Base-by-base conservation (phyloP, 2,329 filamentous ascomycete genomes). In the Paraconiothyrium brasiliense region DNA sequence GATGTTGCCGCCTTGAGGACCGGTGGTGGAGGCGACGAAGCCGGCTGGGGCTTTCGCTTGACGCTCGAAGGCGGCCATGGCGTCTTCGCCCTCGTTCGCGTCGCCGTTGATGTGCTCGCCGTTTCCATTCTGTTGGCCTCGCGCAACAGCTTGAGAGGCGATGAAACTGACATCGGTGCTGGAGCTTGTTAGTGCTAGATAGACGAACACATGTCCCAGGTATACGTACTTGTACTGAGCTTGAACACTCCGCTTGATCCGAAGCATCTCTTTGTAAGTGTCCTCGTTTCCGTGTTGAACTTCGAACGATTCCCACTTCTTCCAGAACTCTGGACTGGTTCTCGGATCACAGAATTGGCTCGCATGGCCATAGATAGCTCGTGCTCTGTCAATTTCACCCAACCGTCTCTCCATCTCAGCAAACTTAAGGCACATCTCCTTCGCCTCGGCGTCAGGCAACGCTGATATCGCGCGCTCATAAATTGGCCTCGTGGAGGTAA, bases 361-460 rank as follows among this genome's bases (percentile, higher is more conserved):
- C 13, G 92, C 95, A 76, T 99, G 95, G 1, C 94, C 94, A 75
- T 97, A 99, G 69, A 99, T 98, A 8, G 94, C 94, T 70, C 95
- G 86, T 44, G 95, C 94, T 61, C 96, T 90, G 78, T 99, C 95
- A 76, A 99, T 96, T 76, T 97, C 93, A 65, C 94, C 94, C 5
- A 97, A 83, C 34, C 93, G 84, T 71, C 94, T 89, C 82, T 97
- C 93, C 93, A 97, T 97, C 73, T 97, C 93, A 1, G 95, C 95
- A 75, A 99, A 99, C 76, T 97, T 98, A 76, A 99, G 88, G 80
- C 95, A 99, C 95, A 99, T 99, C 70, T 95, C 92, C 75, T 94
- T 93, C 7, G 94, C 95, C 79, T 98, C 95, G 64, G 85, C 87
- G 79, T 99, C 95, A 0, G 96, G 94, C 39, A 99, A 84, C n/a